These are phyloP conservation scores for Typha latifolia DNA, from an alignment of 176 grass and related monocot species.

Conservation along the genomic window DNA sequence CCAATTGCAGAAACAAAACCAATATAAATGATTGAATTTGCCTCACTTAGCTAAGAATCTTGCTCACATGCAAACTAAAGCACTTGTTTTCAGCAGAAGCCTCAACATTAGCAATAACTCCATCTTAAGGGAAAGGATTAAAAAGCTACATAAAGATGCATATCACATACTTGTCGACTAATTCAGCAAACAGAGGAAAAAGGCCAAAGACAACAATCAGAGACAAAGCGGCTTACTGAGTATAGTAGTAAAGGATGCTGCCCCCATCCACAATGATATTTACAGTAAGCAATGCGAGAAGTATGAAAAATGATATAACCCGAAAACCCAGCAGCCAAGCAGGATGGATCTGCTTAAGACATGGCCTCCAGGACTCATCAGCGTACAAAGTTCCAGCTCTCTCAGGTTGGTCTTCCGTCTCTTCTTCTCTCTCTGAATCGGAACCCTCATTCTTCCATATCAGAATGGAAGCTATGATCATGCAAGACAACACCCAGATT, in stretches of 20 bases:
- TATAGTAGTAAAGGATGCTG: conserved; percentile 82
- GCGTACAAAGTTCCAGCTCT: conserved; percentile 42
- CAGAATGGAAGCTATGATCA: conserved; percentile 39
- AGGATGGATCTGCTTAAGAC: conserved; percentile 67
- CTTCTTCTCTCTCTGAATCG: conserved; percentile 2
- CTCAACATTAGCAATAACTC: no score
- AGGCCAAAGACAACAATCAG: not conserved
- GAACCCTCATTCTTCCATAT: conserved; percentile 58
- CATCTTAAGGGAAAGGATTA: no score
- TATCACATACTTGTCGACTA: not conserved
- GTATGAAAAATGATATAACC: conserved; percentile 56
- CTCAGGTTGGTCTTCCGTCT: not conserved
- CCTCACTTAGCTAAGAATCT: no score
- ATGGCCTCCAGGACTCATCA: conserved; percentile 72
- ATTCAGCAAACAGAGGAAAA: not conserved
- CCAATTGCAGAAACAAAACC: no score
- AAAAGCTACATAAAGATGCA: not conserved
- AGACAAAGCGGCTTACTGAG: conserved; percentile 44
- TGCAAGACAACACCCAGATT: conserved; percentile 42
- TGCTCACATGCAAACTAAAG: no score
- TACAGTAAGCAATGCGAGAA: conserved; percentile 53
- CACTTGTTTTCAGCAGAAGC: no score
- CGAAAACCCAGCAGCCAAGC: conserved; percentile 72
- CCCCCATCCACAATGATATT: conserved; percentile 63
- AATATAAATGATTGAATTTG: no score